Conservation (phyloP, 306 rosid species). For the Sechiopsis laciniata region DNA sequence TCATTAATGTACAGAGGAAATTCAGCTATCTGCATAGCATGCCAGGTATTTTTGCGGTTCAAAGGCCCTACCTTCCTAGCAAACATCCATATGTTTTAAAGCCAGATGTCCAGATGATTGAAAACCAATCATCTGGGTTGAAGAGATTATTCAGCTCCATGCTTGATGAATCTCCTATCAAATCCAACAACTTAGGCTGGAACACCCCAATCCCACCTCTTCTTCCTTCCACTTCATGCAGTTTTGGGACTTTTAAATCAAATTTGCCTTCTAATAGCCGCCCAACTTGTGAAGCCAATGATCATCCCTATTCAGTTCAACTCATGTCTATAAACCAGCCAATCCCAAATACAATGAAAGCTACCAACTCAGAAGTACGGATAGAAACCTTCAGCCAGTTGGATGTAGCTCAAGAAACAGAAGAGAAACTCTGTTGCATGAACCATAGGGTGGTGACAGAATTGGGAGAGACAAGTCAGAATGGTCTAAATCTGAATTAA, state of each 20-base stretch:
- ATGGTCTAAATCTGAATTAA: conserved; percentile 33
- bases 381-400: conserved; percentile 28
- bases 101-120: conserved; percentile 42
- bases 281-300: conserved; percentile 21
- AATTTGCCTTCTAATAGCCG: conserved; percentile 33
- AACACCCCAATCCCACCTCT: conserved; percentile 46
- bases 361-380: conserved; percentile 26
- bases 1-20: conserved; percentile 63
- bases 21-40: conserved; percentile 72
- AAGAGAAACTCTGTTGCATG: conserved; percentile 25
- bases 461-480: conserved; percentile 26
- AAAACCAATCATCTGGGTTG: conserved; percentile 32
- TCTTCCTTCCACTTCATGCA: conserved; percentile 48
- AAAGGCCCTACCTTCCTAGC: conserved; percentile 60
- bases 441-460: conserved; percentile 24
- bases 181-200: conserved; percentile 17
- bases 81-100: conserved; percentile 54
- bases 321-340: conserved; percentile 22
- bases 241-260: conserved; percentile 41
- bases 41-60: conserved; percentile 64
- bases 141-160: conserved; percentile 45
- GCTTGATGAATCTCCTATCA: conserved; percentile 33
- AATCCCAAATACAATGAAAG: conserved; percentile 28
- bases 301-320: neutral
- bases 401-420: conserved; percentile 33